Conservation (phyloP, 495 filamentous ascomycete species). For the Pyrenopolyporus hunteri region DNA sequence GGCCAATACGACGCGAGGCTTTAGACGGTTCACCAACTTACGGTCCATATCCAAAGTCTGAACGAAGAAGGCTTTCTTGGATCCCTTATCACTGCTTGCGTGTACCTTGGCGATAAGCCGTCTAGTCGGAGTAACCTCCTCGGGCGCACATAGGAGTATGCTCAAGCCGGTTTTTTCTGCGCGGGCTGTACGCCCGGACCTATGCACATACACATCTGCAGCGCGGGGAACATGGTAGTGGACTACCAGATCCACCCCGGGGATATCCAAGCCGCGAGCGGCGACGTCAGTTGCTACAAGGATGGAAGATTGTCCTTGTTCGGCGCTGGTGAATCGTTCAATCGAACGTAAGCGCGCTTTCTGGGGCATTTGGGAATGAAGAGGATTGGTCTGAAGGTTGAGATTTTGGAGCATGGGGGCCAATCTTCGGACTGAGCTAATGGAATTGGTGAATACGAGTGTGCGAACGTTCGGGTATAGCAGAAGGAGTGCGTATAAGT, state of each 20-base stretch:
- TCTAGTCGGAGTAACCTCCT: slow-evolving; percentile 83
- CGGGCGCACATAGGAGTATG: slow-evolving; percentile 86
- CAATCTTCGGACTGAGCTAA: slow-evolving; percentile 87
- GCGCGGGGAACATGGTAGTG: slow-evolving; percentile 95
- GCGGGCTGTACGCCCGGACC: slow-evolving; percentile 93
- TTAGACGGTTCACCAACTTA: slow-evolving; percentile 74
- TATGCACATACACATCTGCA: slow-evolving; percentile 93
- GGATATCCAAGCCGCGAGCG: slow-evolving; percentile 94
- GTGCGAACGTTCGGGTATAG: slow-evolving; percentile 79
- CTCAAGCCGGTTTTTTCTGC: slow-evolving; percentile 76
- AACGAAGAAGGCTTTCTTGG: slow-evolving; percentile 61
- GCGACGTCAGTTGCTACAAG: slow-evolving; percentile 95
- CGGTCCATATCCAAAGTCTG: slow-evolving; percentile 84
- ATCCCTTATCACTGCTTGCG: slow-evolving; percentile 48
- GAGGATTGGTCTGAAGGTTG: slow-evolving; percentile 72
- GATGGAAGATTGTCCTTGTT: slow-evolving; percentile 62
- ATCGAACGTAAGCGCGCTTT: slow-evolving; percentile 94
- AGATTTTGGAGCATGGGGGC: slow-evolving; percentile 85
- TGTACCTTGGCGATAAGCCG: slow-evolving; percentile 89
- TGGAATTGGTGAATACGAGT: slow-evolving; percentile 93
- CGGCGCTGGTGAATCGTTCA: slow-evolving; percentile 80
- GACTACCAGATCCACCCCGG: slow-evolving; percentile 80
- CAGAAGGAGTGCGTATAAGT: slow-evolving; percentile 85
- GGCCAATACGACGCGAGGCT: slow-evolving; percentile 73
- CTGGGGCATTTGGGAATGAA: slow-evolving; percentile 95